These are phyloP conservation scores for Ogataea neopini DNA, from an alignment of 805 yeast genomes.

Conservation along the genomic window DNA sequence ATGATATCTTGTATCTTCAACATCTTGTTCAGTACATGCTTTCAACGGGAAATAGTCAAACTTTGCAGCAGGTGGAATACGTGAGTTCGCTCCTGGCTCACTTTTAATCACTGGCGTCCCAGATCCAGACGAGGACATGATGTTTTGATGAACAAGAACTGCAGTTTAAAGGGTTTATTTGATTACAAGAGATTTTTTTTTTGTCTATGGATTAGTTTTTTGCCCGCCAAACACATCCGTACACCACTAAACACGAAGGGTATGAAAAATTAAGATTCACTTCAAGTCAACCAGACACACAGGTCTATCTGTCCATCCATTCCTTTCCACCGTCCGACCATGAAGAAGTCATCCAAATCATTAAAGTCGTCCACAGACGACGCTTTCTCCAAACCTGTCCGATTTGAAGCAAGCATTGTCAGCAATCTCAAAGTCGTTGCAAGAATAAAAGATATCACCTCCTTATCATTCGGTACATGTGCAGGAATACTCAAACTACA, in stretches of 20 bases:
- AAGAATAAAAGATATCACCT: constrained; percentile 42
- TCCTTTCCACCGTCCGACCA: not conserved
- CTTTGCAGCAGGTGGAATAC: constrained; percentile 17
- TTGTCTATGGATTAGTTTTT: constrained; percentile 5
- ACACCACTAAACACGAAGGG: constrained; percentile 7
- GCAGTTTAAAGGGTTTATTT: not conserved
- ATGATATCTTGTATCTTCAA: constrained; percentile 74
- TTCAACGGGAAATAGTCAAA: constrained; percentile 57
- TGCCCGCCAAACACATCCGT: constrained; percentile 14
- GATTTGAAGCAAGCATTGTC: constrained; percentile 19
- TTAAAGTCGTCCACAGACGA: not conserved
- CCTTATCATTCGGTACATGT: constrained; percentile 51
- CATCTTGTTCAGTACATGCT: constrained; percentile 71
- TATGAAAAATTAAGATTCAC: not conserved
- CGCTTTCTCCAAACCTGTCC: constrained; percentile 12
- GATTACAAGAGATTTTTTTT: not conserved
- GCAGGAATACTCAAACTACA: constrained; percentile 58
- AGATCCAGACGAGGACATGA: not conserved
- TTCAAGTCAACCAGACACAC: not conserved
- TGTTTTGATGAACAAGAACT: not conserved
- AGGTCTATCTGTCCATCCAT: not conserved
- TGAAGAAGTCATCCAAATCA: not conserved
- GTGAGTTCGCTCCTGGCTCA: constrained; percentile 10
- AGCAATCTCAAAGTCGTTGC: constrained; percentile 24
- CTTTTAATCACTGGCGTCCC: constrained; percentile 3